Base-by-base conservation (phyloP, 78 protist genomes). In the Protostelium mycophagum region DNA sequence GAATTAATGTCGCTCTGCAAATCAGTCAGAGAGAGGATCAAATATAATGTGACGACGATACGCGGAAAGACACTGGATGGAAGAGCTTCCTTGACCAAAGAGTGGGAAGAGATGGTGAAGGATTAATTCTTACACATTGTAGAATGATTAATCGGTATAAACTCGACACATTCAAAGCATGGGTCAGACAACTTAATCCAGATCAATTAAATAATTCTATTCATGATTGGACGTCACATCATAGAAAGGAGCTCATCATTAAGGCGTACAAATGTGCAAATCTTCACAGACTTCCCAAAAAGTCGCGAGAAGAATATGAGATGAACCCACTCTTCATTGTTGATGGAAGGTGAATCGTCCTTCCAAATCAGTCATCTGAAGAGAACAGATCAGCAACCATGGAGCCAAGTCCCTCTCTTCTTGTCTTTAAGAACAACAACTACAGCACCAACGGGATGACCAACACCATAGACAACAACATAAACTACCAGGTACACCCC, bases 1-100 rank as follows among this genome's bases (percentile, higher is more conserved):
- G 73, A 51, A 51, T 51, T 51, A 16, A 51, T 51, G 73, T 51
- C 73, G 31, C 16, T 51, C 31, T 51, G 73, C 16, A 51, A 51
- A 51, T 51, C 73, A 51, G 73, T 51, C 73, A 51, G 73, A 51
- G 73, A 51, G 73, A 51, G 73, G 73, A 51, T 51, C 73, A 51
- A 51, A 51, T 51, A 51, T 16, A 51, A 16, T 51, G 73, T 51
- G 31, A 51, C 5, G 73, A 51, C 73, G 16, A 16, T 51, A 25
- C 5, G 73, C 31, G 73, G 73, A 51, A 51, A 51, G 73, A 51
- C 73, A 16, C 16, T 51, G 16, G 73, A 51, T 16, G 73, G 73
- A 25, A 5, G 73, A 51, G 16, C 16, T 25, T 51, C 73, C 73
- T 16, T 51, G 31, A 25, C 73, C 31, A 51, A 51, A 51, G 73